A percentile compares a stretch with the other conserved stretches of the same genome.
These are phyloP conservation scores for Talaromyces sp. DNA, from an alignment of 2,329 filamentous ascomycete species.

Conservation along the genomic window DNA sequence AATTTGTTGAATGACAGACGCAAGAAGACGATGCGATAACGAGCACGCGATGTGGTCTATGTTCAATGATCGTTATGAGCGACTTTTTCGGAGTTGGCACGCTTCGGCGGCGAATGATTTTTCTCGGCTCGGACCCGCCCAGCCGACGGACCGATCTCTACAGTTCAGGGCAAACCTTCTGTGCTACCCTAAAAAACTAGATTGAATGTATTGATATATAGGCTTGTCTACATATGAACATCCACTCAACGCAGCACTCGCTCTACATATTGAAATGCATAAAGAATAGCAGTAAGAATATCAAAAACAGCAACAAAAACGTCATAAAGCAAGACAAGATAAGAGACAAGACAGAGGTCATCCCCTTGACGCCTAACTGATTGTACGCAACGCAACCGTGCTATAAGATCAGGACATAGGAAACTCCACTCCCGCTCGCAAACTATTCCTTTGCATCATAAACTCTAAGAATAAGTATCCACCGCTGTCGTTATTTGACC, in stretches of 20 bases:
- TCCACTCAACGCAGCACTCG: slow-evolving; percentile 2
- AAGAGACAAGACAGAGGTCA: slow-evolving; percentile 5
- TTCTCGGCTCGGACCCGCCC: slow-evolving; percentile 10
- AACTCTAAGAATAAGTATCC: neutral
- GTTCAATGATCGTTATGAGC: neutral
- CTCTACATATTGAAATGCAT: slow-evolving; percentile 9
- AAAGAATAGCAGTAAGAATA: neutral
- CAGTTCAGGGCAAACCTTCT: neutral
- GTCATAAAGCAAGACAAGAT: slow-evolving; percentile 1
- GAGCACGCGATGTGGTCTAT: neutral
- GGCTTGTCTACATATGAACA: slow-evolving; percentile 2
- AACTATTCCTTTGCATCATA: neutral
- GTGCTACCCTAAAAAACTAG: too few relatives aligned
- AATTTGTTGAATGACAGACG: neutral
- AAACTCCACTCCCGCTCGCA: neutral
- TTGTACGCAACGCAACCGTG: slow-evolving; percentile 5
- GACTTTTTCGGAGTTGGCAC: slow-evolving; percentile 6
- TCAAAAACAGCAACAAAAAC: neutral
- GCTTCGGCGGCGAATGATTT: slow-evolving; percentile 8
- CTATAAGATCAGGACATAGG: slow-evolving; percentile 11
- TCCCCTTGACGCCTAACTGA: slow-evolving; percentile 5
- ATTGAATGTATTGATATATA: neutral
- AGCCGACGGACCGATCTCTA: neutral
- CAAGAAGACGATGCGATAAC: neutral
- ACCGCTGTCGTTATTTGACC: neutral